Conservation (phyloP, 352 stramenopile species). For the Phytopythium boreale region DNA sequence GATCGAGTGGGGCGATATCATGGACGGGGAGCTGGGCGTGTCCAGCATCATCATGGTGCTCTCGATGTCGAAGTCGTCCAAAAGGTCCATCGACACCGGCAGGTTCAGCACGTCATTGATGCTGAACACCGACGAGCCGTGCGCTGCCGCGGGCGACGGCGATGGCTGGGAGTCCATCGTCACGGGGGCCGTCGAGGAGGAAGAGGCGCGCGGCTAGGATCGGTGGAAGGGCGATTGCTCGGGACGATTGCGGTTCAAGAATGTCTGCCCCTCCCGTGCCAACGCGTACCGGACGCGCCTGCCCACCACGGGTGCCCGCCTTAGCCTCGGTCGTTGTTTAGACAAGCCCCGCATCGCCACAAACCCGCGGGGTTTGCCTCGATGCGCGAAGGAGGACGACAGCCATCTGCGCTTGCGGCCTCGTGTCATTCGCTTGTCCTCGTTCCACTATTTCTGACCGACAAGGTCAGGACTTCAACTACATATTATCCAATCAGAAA, state of each 20-base stretch:
- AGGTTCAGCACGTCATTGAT: constrained; percentile 47
- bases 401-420: background rate
- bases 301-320: background rate
- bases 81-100: constrained; percentile 37
- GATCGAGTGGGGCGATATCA: constrained; percentile 11
- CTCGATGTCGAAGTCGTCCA: constrained; percentile 64
- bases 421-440: background rate
- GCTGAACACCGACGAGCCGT: constrained; percentile 22
- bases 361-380: background rate
- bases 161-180: background rate
- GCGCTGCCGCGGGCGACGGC: background rate
- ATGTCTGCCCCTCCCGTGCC: constrained; percentile 6
- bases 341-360: background rate
- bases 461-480: background rate
- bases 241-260: constrained; percentile 1
- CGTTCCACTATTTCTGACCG: background rate
- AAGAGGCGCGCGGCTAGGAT: constrained; percentile 6
- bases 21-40: constrained; percentile 10
- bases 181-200: background rate
- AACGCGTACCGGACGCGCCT: constrained; percentile 1
- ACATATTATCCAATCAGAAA: background rate
- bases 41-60: constrained; percentile 69
- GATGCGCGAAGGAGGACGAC: constrained; percentile 2
- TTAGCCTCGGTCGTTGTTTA: background rate
- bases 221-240: background rate